Base-by-base conservation (phyloP, 129 eudicot species). In the Deinandra increscens region DNA sequence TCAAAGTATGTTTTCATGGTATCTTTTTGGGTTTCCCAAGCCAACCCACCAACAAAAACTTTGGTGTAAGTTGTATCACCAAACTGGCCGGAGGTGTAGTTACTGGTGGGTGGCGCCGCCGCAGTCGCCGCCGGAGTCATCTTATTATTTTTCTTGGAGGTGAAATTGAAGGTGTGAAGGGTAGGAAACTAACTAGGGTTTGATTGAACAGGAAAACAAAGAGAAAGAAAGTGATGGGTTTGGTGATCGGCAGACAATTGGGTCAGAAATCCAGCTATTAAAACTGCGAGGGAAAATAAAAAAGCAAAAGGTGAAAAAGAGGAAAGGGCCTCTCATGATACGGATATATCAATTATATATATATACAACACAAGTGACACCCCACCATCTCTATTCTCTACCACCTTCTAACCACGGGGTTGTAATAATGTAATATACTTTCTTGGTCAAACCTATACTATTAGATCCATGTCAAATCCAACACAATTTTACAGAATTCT, bases 11-110 rank as follows among this genome's bases (percentile, higher is more conserved):
- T 82, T 81, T 83, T 86, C 92, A 91, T 85, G 66, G 96, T 88
- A 53, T 91, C 97, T 75, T 88, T 91, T 49, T 88, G 97, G 1
- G 97, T 91, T 76, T 91, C 97, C 97, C 97, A 91, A 43, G 97
- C 98, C 78, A 91, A 81, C 7, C 98, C 98, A 22, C 98, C 98
- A 29, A 91, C 98, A 79, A 91, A 91, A 22, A 91, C 89, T 75
- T 91, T 91, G 0, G 98, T 91, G 77, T 86, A 86, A 5, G 98
- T 91, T 3, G 98, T 91, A 50, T 91, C 98, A 33, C 98, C 98
- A 67, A 88, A 91, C 80, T 88, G 96, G 2, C 92, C 96, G 42
- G 70, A 76, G 11, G 81, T 69, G 39, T 77, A 78, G 38, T 72
- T 78, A 41, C 11, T 9, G 1, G 64, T 74, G 77, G 82, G 64